A percentile compares a stretch with the other conserved stretches of the same genome.
Evolutionary conservation across 192 early-diverging fungal species (phyloP).

Genomic region (Mortierella antarctica): DNA sequence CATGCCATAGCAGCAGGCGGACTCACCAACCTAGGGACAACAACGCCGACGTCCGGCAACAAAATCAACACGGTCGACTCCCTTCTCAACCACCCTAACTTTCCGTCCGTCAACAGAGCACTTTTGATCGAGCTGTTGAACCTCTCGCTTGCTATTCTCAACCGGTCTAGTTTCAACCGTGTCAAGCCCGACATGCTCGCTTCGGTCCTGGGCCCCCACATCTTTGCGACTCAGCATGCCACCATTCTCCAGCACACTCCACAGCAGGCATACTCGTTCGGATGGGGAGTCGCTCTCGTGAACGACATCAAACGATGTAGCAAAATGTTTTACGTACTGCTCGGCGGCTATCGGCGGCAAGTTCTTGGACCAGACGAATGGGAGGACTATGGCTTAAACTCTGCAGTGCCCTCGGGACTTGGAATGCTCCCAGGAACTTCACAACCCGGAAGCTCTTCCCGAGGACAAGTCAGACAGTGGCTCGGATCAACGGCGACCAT

Average conservation of each 20-base stretch:
- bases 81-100: slow-evolving; percentile 39
- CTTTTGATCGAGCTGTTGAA: slow-evolving; percentile 47
- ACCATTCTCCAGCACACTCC: slow-evolving; percentile 48
- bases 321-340: slow-evolving; percentile 49
- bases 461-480: slow-evolving; percentile 34
- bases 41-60: slow-evolving; percentile 29
- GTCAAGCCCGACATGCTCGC: slow-evolving; percentile 49
- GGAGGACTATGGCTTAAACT: slow-evolving; percentile 21
- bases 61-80: slow-evolving; percentile 47
- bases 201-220: slow-evolving; percentile 46
- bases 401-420: not conserved
- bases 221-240: slow-evolving; percentile 45
- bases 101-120: slow-evolving; percentile 42
- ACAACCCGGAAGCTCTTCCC: slow-evolving; percentile 1
- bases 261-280: slow-evolving; percentile 43
- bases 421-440: slow-evolving; percentile 7
- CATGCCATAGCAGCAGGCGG: not conserved
- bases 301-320: slow-evolving; percentile 51
- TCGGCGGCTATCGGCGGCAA: slow-evolving; percentile 44
- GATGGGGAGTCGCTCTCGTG: slow-evolving; percentile 42
- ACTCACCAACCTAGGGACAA: slow-evolving; percentile 1
- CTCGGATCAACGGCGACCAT: slow-evolving; percentile 35
- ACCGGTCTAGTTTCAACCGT: slow-evolving; percentile 46
- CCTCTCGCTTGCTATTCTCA: slow-evolving; percentile 43
- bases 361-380: slow-evolving; percentile 37